phyloP scores from a whole-genome alignment of 2,329 filamentous ascomycete species.

The Fusarium sp. region DNA sequence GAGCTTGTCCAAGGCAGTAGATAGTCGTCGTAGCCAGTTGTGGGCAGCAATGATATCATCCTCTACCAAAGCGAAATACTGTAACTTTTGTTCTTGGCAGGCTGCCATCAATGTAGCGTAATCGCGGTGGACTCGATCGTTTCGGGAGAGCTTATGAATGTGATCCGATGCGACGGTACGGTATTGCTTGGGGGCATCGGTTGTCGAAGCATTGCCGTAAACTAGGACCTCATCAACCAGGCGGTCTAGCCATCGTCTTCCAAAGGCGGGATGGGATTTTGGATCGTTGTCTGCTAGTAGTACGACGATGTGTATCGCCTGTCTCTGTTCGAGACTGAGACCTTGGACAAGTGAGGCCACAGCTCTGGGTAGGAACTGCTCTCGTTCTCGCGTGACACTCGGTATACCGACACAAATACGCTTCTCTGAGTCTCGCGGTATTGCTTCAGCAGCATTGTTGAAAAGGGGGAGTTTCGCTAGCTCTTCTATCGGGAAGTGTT shows the following conservation, averaged over 20 bases:
- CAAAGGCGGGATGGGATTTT: constrained; percentile 40
- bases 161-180: not conserved
- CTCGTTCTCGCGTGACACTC: constrained; percentile 37
- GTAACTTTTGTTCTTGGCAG: constrained; percentile 34
- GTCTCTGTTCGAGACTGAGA: constrained; percentile 40
- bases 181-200: fast-evolving
- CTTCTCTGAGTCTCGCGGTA: not conserved
- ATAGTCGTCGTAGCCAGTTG: constrained; percentile 43
- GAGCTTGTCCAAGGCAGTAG: constrained; percentile 16
- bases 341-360: constrained; percentile 45
- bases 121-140: constrained; percentile 42
- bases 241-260: constrained; percentile 42
- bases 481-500: not conserved
- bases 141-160: constrained; percentile 4
- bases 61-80: constrained; percentile 46
- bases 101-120: constrained; percentile 40
- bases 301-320: constrained; percentile 40
- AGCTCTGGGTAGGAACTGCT: constrained; percentile 39
- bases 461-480: not conserved
- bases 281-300: constrained; percentile 44
- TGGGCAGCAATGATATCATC: constrained; percentile 46
- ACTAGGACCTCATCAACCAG: constrained; percentile 44
- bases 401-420: constrained; percentile 43
- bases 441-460: not conserved
- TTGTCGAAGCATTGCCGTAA: constrained; percentile 20